Base-by-base conservation (phyloP, 352 stramenopile genomes). In the Globisporangium irregulare region DNA sequence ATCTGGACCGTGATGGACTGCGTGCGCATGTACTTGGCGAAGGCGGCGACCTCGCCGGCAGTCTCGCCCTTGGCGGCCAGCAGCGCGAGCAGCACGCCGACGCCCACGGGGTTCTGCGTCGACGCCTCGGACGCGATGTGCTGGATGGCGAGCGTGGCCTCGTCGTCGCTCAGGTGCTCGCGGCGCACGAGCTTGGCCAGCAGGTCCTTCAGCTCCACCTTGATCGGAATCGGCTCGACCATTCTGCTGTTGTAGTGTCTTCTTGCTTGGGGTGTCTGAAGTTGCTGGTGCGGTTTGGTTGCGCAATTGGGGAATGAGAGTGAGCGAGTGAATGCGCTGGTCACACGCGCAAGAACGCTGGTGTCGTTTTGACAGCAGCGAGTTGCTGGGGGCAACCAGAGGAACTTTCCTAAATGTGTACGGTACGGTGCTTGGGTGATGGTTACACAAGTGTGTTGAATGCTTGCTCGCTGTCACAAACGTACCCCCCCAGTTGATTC, bases 21-120 rank as follows among this genome's bases (percentile, higher is more conserved):
- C 24, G 85, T 69, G 71, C 98, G 97, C 97, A 99, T 99, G 66
- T 98, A 92, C 51, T 86, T 82, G 50, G 98, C 97, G 76, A 99
- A 98, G 24, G 97, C 96, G 9, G 97, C 87, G 70, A 99, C 94
- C 78, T 99, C 98, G 36, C 77, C 70, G 10, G 91, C 81, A 24
- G 90, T 99, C 85, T 99, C 98, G 59, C 95, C 92, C 73, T 98
- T 98, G 55, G 92, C 90, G 1, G 96, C 82, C 18, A 99, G 80
- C 22, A 99, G 81, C 57, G 94, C 96, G 10, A 99, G 85, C 60
- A 99, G 83, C 12, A 97, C 93, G 65, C 92, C 96, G 3, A 98
- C 84, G 38, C 69, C 84, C 59, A 91, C 82, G 14, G 84, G 80
- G 66, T 92, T 91, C 56, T 77, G 71, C 15, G 64, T 53, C 14